phyloP scores from a whole-genome alignment of 345 rosid genomes.

The Streptanthus diversifolius region DNA sequence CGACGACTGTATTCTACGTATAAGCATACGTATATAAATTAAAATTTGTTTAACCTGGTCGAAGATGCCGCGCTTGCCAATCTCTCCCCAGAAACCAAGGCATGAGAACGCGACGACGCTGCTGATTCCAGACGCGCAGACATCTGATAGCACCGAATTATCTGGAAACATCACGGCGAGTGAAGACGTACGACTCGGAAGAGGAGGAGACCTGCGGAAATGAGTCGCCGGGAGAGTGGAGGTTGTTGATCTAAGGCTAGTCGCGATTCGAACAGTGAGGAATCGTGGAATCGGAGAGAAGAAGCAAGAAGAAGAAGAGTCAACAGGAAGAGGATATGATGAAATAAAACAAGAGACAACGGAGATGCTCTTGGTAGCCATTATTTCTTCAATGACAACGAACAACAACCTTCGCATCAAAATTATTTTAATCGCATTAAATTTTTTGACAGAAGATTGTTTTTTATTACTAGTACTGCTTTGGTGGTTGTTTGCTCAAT shows the following conservation, averaged over 20 bases:
- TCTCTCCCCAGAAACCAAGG: conserved; percentile 60
- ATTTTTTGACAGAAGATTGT: not conserved
- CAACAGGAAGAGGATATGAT: not conserved
- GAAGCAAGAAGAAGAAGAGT: not conserved
- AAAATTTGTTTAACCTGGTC: conserved; percentile 43
- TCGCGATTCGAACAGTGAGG: not conserved
- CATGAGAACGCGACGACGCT: conserved; percentile 42
- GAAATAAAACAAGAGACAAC: not conserved
- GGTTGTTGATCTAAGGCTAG: not conserved
- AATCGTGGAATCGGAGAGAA: conserved; percentile 1
- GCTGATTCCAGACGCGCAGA: conserved; percentile 45
- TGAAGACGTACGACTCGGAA: conserved; percentile 18
- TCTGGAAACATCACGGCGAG: conserved; percentile 40
- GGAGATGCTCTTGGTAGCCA: not conserved
- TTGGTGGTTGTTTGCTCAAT: too few relatives aligned
- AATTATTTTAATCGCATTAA: not conserved
- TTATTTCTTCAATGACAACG: not conserved
- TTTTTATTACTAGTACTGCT: not conserved
- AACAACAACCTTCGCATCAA: not conserved
- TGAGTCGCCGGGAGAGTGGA: not conserved
- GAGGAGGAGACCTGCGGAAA: not conserved
- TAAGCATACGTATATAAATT: not conserved
- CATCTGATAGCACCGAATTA: conserved; percentile 52
- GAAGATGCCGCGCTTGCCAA: conserved; percentile 56
- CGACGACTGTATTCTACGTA: not conserved